These are phyloP conservation scores for Inonotus obliquus DNA, from an alignment of 1,284 basidiomycete genomes.

Conservation along the genomic window DNA sequence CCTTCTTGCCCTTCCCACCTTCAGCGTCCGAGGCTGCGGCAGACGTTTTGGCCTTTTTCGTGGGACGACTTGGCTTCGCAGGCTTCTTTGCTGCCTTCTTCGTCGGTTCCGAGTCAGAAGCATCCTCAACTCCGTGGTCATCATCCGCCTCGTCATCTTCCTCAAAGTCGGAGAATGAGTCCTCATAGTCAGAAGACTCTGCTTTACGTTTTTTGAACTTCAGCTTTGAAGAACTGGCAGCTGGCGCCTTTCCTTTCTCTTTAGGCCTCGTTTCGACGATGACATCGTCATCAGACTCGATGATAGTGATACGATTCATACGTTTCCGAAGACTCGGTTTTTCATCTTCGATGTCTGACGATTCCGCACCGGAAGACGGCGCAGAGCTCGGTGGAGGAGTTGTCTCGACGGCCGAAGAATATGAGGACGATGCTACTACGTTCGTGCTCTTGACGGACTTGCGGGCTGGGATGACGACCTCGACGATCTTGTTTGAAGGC, in stretches of 20 bases:
- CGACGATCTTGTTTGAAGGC: slow-evolving; percentile 40
- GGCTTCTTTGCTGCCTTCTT: slow-evolving; percentile 27
- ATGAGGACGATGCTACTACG: slow-evolving; percentile 18
- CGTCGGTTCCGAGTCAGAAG: slow-evolving; percentile 24
- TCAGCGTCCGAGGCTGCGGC: slow-evolving; percentile 14
- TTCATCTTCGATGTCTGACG: slow-evolving; percentile 28
- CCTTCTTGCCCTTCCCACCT: slow-evolving; percentile 28
- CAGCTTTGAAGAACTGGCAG: slow-evolving; percentile 15
- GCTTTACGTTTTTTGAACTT: slow-evolving; percentile 21
- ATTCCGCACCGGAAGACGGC: slow-evolving; percentile 23
- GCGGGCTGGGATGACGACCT: slow-evolving; percentile 45
- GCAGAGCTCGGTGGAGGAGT: slow-evolving; percentile 14
- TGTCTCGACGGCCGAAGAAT: slow-evolving; percentile 7
- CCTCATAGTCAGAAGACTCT: slow-evolving; percentile 20
- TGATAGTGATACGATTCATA: slow-evolving; percentile 32
- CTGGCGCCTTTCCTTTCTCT: slow-evolving; percentile 17
- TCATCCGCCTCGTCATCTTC: slow-evolving; percentile 13
- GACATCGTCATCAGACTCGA: slow-evolving; percentile 43
- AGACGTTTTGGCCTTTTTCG: slow-evolving; percentile 32
- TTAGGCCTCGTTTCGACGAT: slow-evolving; percentile 13
- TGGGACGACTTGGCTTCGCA: slow-evolving; percentile 34
- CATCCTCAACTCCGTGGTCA: slow-evolving; percentile 27
- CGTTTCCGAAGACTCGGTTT: slow-evolving; percentile 27
- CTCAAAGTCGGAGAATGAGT: slow-evolving; percentile 13
- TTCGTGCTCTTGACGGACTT: slow-evolving; percentile 17